Conservation (phyloP, 2,329 filamentous ascomycete genomes). For the Daldinia sp. region DNA sequence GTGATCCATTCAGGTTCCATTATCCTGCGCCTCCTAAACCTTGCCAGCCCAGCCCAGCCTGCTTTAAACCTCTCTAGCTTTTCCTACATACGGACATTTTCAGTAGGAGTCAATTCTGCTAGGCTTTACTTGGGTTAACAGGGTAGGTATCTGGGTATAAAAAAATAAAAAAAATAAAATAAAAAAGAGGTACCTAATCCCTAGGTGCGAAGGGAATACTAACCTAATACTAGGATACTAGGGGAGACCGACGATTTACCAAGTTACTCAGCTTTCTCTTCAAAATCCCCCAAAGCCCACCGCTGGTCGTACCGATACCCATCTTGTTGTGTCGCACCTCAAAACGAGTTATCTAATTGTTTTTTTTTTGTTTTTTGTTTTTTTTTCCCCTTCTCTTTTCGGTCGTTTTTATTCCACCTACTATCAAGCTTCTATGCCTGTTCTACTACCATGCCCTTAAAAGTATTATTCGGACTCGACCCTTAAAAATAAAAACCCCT, state of each 20-base stretch:
- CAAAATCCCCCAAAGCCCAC: neutral
- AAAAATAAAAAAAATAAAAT: too few relatives aligned
- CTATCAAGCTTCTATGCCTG: neutral
- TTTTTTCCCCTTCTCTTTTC: neutral
- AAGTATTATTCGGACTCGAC: slow-evolving; percentile 6
- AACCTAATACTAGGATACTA: too few relatives aligned
- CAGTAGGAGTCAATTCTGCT: slow-evolving; percentile 7
- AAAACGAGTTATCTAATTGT: neutral
- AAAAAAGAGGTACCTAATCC: slow-evolving; percentile 2
- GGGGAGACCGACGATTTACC: neutral
- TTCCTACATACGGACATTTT: neutral
- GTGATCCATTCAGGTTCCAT: slow-evolving; percentile 21
- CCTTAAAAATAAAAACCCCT: neutral
- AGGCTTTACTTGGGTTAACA: slow-evolving; percentile 1
- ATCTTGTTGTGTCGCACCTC: neutral
- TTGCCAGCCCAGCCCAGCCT: neutral
- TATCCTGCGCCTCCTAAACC: slow-evolving; percentile 18
- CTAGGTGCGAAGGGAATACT: too few relatives aligned
- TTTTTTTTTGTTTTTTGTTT: neutral
- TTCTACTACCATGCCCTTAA: too few relatives aligned
- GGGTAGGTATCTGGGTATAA: too few relatives aligned
- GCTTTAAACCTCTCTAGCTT: slow-evolving; percentile 5
- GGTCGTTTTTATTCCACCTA: slow-evolving; percentile 1
- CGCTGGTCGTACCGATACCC: neutral
- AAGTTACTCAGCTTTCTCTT: neutral